Evolutionary conservation across 208 protist genomes (phyloP).

Genomic region (Trypanosoma rangeli): DNA sequence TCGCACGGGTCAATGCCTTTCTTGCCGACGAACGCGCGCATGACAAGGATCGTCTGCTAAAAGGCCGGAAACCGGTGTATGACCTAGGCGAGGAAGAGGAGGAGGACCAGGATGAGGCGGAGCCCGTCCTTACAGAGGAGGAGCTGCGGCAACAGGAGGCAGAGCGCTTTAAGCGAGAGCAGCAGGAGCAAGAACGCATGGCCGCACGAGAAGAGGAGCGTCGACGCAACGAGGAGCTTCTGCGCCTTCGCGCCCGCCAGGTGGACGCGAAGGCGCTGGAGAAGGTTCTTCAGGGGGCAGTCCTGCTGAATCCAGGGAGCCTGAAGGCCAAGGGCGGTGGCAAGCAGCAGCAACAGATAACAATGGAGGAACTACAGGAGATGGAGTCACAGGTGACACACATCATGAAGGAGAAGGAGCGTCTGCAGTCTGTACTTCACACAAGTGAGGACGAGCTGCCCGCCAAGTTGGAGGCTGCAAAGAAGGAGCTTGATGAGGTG

Average conservation of each 20-base stretch:
- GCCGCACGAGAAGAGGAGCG: slow-evolving; percentile 56
- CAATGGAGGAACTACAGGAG: slow-evolving; percentile 46
- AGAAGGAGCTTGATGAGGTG: slow-evolving; percentile 46
- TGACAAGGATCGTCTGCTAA: slow-evolving; percentile 60
- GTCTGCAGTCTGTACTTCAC: slow-evolving; percentile 59
- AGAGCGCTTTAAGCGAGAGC: slow-evolving; percentile 47
- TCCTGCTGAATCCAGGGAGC: slow-evolving; percentile 61
- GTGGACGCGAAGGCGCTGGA: slow-evolving; percentile 63
- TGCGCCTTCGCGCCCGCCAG: slow-evolving; percentile 49
- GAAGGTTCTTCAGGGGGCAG: slow-evolving; percentile 53
- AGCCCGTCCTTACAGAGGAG: slow-evolving; percentile 31
- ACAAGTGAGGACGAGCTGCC: slow-evolving; percentile 67
- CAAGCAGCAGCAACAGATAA: slow-evolving; percentile 31
- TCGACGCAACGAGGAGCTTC: slow-evolving; percentile 56
- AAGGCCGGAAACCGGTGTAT: slow-evolving; percentile 37
- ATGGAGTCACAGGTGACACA: slow-evolving; percentile 56
- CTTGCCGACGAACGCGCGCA: slow-evolving; percentile 66
- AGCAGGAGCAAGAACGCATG: slow-evolving; percentile 44
- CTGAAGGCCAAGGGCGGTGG: slow-evolving; percentile 38
- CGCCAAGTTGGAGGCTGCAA: slow-evolving; percentile 45
- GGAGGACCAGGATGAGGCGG: slow-evolving; percentile 37
- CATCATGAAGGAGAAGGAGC: slow-evolving; percentile 62
- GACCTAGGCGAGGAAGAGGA: slow-evolving; percentile 35
- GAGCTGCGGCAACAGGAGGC: slow-evolving; percentile 36
- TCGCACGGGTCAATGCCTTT: slow-evolving; percentile 51